Base-by-base conservation (phyloP, 2,329 filamentous ascomycete genomes). In the Fusarium abutilonis region DNA sequence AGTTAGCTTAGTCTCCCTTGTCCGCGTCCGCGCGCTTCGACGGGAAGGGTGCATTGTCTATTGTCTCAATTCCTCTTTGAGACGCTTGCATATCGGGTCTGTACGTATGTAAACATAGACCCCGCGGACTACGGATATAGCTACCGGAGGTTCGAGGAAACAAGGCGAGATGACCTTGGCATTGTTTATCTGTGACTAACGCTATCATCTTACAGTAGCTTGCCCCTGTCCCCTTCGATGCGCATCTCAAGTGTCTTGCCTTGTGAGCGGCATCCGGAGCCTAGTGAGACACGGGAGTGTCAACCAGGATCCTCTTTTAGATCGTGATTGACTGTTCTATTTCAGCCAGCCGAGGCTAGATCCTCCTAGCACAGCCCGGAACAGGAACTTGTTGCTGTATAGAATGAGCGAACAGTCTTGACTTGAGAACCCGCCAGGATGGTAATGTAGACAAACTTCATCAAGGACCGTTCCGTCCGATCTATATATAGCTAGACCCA, bases 271-370 rank as follows among this genome's bases (percentile, higher is more conserved):
- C 56, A 62, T 60, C 52, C 41, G 55, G 48, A 49, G 53, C 29
- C 39, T 66, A 58, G 68, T 70, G 68, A 70, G 68, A 70, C 68
- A 70, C 68, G 68, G 68, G 68, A 70, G 68, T 70, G 68, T 70
- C 68, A 70, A 68, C 68, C 35, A 58, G 66, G 68, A 60, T 67
- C 54, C 31, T 39, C 23, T 32, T 26, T 60, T 41, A 70, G 61
- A 70, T 70, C 66, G 53, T 52, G 43, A 43, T 48, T 49, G 39
- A 56, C 39, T 32, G 36, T 28, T 35, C 39, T 28, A 42, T 11
- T 44, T 57, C 40, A 41, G 32, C 31, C 44, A 51, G 40, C 28
- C 21, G 44, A 47, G 54, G 44, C 56, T 56, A 48, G 56, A 23
- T 32, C 23, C 23, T 26, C 23, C 35, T 35, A 35, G 34, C 29